phyloP scores from a whole-genome alignment of 225 moss, liverwort and hornwort genomes.

The Antitrichia curtipendula region DNA sequence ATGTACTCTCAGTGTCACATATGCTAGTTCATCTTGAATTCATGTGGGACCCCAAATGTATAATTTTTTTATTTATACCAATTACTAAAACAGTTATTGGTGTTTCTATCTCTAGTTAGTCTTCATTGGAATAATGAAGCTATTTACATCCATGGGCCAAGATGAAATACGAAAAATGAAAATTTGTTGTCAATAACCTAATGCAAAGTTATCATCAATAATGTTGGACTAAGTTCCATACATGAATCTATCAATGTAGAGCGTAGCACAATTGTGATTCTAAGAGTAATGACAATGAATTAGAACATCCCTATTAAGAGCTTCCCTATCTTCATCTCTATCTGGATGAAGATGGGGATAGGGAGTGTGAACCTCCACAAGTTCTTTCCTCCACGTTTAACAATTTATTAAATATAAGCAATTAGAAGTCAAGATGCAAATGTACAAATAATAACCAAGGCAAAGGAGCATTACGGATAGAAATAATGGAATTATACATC shows the following conservation, averaged over 20 bases:
- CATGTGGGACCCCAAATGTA: neutral
- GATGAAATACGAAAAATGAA: neutral
- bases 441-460: too few species aligned
- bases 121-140: neutral
- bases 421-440: too few species aligned
- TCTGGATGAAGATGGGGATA: too few species aligned
- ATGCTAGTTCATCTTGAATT: neutral
- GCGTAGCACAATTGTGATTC: rapidly evolving
- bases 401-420: too few species aligned
- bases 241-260: neutral
- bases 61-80: rapidly evolving
- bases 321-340: too few species aligned
- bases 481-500: too few species aligned
- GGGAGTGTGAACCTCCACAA: too few species aligned
- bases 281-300: neutral
- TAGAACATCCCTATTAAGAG: too few species aligned
- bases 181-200: neutral
- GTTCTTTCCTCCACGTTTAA: too few species aligned
- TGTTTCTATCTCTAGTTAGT: rapidly evolving
- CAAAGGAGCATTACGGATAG: too few species aligned
- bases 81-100: neutral
- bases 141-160: neutral
- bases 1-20: rapidly evolving
- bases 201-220: neutral
- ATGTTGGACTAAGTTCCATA: neutral